Percentiles rank a stretch among this genome's conserved stretches.
Conservation (phyloP, 805 yeast species). For the Teunomyces barrocoloradensis region DNA sequence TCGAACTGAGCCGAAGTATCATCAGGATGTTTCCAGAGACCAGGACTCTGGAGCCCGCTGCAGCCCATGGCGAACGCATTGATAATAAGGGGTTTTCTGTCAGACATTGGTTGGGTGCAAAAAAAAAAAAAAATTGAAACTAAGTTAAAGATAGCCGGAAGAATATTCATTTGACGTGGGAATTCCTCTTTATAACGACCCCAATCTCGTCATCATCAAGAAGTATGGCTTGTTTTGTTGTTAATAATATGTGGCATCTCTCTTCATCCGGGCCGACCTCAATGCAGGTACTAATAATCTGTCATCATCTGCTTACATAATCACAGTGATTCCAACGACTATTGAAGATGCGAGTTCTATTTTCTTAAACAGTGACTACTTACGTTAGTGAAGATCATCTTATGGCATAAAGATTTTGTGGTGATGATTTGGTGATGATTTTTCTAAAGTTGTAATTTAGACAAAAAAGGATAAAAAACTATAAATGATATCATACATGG, state of each 20-base stretch:
- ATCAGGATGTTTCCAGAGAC: constrained; percentile 39
- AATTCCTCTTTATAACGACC: not conserved
- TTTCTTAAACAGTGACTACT: too few species aligned
- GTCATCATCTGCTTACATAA: not conserved
- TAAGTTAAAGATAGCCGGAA: not conserved
- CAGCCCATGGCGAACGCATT: constrained; percentile 39
- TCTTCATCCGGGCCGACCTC: not conserved
- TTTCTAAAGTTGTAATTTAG: not conserved
- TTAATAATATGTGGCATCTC: not conserved
- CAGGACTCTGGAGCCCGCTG: constrained; percentile 20
- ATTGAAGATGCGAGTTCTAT: too few species aligned
- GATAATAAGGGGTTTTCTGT: constrained; percentile 25
- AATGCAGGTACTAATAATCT: not conserved
- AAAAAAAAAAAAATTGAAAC: not conserved
- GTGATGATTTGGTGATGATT: too few species aligned
- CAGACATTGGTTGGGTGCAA: constrained; percentile 1
- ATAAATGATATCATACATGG: not conserved
- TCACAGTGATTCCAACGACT: too few species aligned
- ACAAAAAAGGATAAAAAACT: not conserved
- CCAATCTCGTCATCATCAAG: not conserved
- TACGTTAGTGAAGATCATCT: too few species aligned
- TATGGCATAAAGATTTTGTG: too few species aligned
- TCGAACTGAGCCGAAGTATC: constrained; percentile 29
- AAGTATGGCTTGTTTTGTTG: not conserved
- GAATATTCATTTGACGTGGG: not conserved